These are phyloP conservation scores for Ceratorhiza oryzae-sativae DNA, from an alignment of 1,284 basidiomycete species.

Conservation along the genomic window DNA sequence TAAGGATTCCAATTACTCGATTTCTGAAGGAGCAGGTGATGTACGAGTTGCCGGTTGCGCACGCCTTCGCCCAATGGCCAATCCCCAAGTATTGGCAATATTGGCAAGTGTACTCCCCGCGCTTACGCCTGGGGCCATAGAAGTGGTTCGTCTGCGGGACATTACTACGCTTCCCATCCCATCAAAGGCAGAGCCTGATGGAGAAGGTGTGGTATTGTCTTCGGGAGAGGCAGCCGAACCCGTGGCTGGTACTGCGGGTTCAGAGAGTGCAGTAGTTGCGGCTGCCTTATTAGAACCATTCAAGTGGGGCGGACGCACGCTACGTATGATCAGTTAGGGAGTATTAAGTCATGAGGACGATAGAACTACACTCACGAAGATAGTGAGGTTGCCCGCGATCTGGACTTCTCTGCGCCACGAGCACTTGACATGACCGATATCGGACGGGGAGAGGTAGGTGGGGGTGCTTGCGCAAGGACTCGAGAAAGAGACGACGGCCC, in stretches of 20 bases:
- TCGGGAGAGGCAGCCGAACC: slow-evolving; percentile 47
- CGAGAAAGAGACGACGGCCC: slow-evolving; percentile 78
- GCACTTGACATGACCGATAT: slow-evolving; percentile 35
- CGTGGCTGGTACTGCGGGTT: slow-evolving; percentile 56
- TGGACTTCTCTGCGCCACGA: slow-evolving; percentile 27
- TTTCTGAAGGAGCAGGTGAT: slow-evolving; percentile 35
- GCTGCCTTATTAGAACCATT: slow-evolving; percentile 60
- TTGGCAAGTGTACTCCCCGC: slow-evolving; percentile 60
- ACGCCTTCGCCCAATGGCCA: slow-evolving; percentile 34
- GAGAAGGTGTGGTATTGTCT: slow-evolving; percentile 32
- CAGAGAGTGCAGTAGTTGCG: slow-evolving; percentile 71
- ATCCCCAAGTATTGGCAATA: slow-evolving; percentile 70
- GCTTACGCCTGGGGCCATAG: slow-evolving; percentile 36
- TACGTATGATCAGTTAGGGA: not conserved
- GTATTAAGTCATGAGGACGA: not conserved
- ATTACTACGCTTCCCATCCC: slow-evolving; percentile 37
- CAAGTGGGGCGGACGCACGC: slow-evolving; percentile 55
- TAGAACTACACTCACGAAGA: slow-evolving; percentile 38
- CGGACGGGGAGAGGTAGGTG: slow-evolving; percentile 27
- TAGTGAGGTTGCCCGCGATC: slow-evolving; percentile 37
- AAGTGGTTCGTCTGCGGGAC: slow-evolving; percentile 36
- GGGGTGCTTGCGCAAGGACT: slow-evolving; percentile 71
- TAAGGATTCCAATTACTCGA: slow-evolving; percentile 21
- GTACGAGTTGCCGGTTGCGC: slow-evolving; percentile 9
- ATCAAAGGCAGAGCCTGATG: slow-evolving; percentile 41